Evolutionary conservation across 805 yeast species (phyloP).

Genomic region (Huiozyma naganishii): DNA sequence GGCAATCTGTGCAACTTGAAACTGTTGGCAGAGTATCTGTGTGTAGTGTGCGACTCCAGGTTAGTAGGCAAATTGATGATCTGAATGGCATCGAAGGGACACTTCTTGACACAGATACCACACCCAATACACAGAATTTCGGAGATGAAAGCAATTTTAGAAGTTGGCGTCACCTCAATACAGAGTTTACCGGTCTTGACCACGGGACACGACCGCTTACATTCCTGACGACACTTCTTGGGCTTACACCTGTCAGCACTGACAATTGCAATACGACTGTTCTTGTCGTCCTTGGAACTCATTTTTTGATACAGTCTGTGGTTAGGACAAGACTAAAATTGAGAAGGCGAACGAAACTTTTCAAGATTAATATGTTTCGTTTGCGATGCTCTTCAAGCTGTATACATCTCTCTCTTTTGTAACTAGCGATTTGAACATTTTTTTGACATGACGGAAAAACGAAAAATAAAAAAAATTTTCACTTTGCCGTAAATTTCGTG

Average conservation of each 20-base stretch:
- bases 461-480: too few relatives aligned
- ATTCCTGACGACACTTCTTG: constrained; percentile 96
- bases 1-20: constrained; percentile 96
- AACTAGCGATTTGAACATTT: too few relatives aligned
- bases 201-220: constrained; percentile 94
- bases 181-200: constrained; percentile 96
- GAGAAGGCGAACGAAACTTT: too few relatives aligned
- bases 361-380: too few relatives aligned
- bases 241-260: constrained; percentile 93
- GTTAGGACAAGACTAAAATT: too few relatives aligned
- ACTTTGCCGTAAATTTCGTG: too few relatives aligned
- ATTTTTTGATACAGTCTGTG: too few relatives aligned
- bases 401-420: too few relatives aligned
- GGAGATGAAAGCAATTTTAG: constrained; percentile 89
- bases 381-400: too few relatives aligned
- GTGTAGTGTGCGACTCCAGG: constrained; percentile 84
- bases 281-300: constrained; percentile 29
- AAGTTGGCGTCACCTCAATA: constrained; percentile 87
- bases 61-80: constrained; percentile 95
- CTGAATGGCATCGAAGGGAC: constrained; percentile 95
- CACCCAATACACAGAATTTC: constrained; percentile 96
- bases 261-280: constrained; percentile 91
- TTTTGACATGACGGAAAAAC: too few relatives aligned
- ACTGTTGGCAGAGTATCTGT: constrained; percentile 94
- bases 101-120: constrained; percentile 98